Percentiles rank a stretch among this genome's conserved stretches.
phyloP scores from a whole-genome alignment of 164 flowering plant species.

The grape (Vitis vinifera) region DNA sequence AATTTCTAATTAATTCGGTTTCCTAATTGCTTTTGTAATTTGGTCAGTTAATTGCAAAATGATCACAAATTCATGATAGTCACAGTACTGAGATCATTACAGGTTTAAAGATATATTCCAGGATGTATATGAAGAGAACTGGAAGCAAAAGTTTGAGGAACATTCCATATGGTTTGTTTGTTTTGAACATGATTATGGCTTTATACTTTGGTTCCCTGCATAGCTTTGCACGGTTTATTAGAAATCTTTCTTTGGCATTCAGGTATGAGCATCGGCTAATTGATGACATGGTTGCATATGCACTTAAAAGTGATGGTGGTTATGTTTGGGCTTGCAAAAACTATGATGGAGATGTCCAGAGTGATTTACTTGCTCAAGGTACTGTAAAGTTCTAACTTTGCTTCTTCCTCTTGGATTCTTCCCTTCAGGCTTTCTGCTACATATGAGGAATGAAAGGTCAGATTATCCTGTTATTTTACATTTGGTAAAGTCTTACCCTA shows the following conservation, averaged over 20 bases:
- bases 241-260: conserved; percentile 12
- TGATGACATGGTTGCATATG: conserved; percentile 99
- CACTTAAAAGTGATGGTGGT: conserved; percentile 93
- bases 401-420: not conserved
- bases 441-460: too few species aligned
- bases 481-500: not conserved
- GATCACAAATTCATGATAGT: not conserved
- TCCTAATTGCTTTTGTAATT: not conserved
- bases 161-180: conserved; percentile 74
- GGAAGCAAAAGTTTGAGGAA: conserved; percentile 90
- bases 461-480: conserved; percentile 1
- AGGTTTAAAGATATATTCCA: conserved; percentile 98
- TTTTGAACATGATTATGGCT: not conserved
- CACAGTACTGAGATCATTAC: conserved; percentile 10
- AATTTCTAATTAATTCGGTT: not conserved
- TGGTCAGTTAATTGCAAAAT: not conserved
- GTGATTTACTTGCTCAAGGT: conserved; percentile 99
- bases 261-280: conserved; percentile 99
- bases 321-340: conserved; percentile 99
- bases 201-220: not conserved
- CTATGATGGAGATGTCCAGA: conserved; percentile 99
- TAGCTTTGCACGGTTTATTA: conserved; percentile 12
- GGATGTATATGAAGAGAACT: conserved; percentile 88
- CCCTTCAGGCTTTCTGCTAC: not conserved
- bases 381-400: not conserved